These are phyloP conservation scores for Apiotrichum porosum DNA, from an alignment of 1,284 basidiomycete genomes.

Conservation along the genomic window DNA sequence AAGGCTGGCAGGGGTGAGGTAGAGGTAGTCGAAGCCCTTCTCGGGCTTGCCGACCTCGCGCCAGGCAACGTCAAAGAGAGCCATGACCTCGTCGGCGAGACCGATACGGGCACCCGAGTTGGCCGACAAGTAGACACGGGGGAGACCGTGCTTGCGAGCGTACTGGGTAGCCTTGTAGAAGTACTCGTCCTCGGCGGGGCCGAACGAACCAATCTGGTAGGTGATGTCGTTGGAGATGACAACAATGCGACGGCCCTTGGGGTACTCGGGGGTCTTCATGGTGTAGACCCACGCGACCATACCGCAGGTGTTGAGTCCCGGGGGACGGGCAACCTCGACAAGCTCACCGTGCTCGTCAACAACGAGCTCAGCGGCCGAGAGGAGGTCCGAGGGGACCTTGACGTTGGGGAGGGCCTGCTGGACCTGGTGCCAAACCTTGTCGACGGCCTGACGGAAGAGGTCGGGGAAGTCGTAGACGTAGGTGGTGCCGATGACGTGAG, in stretches of 20 bases:
- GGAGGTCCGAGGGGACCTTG: conserved; percentile 67
- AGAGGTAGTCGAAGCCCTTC: conserved; percentile 95
- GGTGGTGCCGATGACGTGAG: conserved; percentile 97
- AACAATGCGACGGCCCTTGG: conserved; percentile 78
- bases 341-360: conserved; percentile 88
- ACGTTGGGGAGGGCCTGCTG: conserved; percentile 63
- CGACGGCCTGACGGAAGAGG: conserved; percentile 92
- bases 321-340: conserved; percentile 80
- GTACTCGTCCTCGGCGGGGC: conserved; percentile 91
- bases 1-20: conserved; percentile 81
- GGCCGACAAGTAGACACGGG: conserved; percentile 94
- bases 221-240: conserved; percentile 99
- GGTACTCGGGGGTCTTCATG: conserved; percentile 88
- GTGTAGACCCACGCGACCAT: conserved; percentile 99
- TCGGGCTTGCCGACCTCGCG: conserved; percentile 73
- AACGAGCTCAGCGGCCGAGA: conserved; percentile 85
- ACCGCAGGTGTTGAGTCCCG: conserved; percentile 90
- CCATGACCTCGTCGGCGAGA: conserved; percentile 85
- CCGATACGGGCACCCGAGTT: conserved; percentile 98
- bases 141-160: conserved; percentile 79
- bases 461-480: conserved; percentile 99
- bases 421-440: conserved; percentile 82
- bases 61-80: conserved; percentile 90
- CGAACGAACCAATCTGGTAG: conserved; percentile 97
- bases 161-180: conserved; percentile 94